Evolutionary conservation across 495 filamentous ascomycete genomes (phyloP), one percentile per base, ranked within the genome.

Genomic region (Talaromyces borbonicus): DNA sequence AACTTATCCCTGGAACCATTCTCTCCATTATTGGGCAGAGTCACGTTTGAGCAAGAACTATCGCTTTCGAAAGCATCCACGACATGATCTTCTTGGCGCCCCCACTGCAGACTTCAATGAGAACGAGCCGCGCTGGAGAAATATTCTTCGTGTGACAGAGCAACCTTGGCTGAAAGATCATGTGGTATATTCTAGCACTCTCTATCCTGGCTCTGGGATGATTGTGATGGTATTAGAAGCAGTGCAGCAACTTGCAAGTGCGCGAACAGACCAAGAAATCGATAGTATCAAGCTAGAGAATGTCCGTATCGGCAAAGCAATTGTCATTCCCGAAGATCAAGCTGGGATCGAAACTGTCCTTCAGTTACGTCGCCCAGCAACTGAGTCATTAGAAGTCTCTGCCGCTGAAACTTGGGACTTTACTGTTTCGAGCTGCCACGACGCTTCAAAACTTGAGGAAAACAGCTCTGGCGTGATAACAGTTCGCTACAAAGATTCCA

Each of bases 151-250:
- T 1, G 51, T 50, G 2, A 56, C 56, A 30, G 61, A 64, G n/a
- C 53, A 61, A 14, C 61, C 62, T 14, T 63, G 60, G 60, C 33
- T 63, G 9, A 42, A 46, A 19, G 53, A 59, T 35, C 60, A 63
- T 41, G 46, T 53, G 22, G 49, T 62, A 60, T 39, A 58, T 54
- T 20, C 16, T 20, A 39, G 36, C 23, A 23, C 23, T 8, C 8
- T 67, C 0, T 65, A 57, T 25, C 66, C 66, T 22, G 65, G 49
- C 3, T 57, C 66, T 2, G 66, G 63, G 1, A 62, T 58, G 46
- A 43, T 66, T 11, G 32, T 48, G 5, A 66, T 66, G 59, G 68
- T 55, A 0, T 41, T 69, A 1, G 66, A 72, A 35, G 69, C 41
- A 24, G 41, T 23, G 4, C 24, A 29, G 15, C 20, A 43, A 23